Evolutionary conservation across 2,329 filamentous ascomycete species (phyloP).

Genomic region (Aureobasidium sp.): DNA sequence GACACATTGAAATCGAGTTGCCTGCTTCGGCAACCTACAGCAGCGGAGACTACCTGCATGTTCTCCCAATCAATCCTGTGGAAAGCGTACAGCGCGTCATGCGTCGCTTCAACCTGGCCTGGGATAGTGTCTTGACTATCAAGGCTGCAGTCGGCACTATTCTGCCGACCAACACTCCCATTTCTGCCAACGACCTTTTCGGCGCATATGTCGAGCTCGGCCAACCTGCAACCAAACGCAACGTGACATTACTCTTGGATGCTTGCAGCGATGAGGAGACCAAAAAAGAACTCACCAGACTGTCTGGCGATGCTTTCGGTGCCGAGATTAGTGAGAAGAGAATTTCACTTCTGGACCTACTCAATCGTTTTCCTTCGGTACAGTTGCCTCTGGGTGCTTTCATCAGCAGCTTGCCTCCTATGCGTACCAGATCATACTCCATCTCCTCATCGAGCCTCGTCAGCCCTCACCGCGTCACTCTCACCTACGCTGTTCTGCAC

Average conservation of each 20-base stretch:
- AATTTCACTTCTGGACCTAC: slow-evolving; percentile 59
- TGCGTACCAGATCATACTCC: slow-evolving; percentile 46
- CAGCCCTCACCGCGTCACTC: slow-evolving; percentile 29
- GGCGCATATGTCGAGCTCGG: slow-evolving; percentile 66
- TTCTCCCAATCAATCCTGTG: slow-evolving; percentile 57
- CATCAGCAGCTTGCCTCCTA: slow-evolving; percentile 65
- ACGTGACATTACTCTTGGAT: slow-evolving; percentile 45
- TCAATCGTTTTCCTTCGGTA: slow-evolving; percentile 56
- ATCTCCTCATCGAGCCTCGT: slow-evolving; percentile 31
- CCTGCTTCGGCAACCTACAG: slow-evolving; percentile 52
- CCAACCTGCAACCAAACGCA: slow-evolving; percentile 63
- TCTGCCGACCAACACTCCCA: slow-evolving; percentile 54
- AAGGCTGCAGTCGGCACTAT: slow-evolving; percentile 54
- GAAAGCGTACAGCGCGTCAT: slow-evolving; percentile 57
- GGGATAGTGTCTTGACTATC: slow-evolving; percentile 50
- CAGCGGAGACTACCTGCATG: slow-evolving; percentile 68
- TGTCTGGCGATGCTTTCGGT: slow-evolving; percentile 37
- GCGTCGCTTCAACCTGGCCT: slow-evolving; percentile 57
- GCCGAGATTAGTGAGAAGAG: slow-evolving; percentile 32
- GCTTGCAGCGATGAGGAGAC: slow-evolving; percentile 43
- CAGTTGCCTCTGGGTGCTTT: slow-evolving; percentile 59
- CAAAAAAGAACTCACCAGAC: slow-evolving; percentile 43
- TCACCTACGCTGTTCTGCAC: slow-evolving; percentile 58
- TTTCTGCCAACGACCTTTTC: slow-evolving; percentile 58
- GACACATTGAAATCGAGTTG: slow-evolving; percentile 41